A percentile compares a stretch with the other conserved stretches of the same genome.
phyloP scores from a whole-genome alignment of 2,329 filamentous ascomycete genomes.

The Cercospora sp. region DNA sequence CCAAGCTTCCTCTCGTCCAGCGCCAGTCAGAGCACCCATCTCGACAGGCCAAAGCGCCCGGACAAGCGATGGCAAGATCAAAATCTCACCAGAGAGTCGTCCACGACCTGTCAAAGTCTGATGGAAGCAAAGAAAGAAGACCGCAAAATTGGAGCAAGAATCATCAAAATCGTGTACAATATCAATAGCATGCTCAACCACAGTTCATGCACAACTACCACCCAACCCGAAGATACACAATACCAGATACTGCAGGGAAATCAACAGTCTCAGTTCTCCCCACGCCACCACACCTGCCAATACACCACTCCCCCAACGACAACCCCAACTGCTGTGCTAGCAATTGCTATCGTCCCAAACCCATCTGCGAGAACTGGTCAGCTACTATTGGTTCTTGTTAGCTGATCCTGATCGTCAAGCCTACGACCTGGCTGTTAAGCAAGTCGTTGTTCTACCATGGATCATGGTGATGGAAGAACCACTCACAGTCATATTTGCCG shows the following conservation, averaged over 20 bases:
- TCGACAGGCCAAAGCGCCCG: constrained; percentile 13
- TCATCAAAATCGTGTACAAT: not conserved
- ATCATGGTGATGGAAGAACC: not conserved
- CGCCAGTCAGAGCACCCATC: constrained; percentile 12
- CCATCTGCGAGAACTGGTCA: constrained; percentile 13
- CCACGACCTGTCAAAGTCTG: constrained; percentile 21
- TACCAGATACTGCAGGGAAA: too few species aligned
- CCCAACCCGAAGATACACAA: too few species aligned
- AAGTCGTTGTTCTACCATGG: not conserved
- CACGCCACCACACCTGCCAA: not conserved
- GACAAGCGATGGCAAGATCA: constrained; percentile 26
- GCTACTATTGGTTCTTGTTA: not conserved
- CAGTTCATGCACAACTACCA: too few species aligned
- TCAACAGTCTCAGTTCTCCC: too few species aligned
- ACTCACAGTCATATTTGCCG: constrained; percentile 5
- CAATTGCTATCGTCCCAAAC: not conserved
- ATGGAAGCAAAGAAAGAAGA: not conserved
- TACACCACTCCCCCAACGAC: not conserved
- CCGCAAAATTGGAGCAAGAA: not conserved
- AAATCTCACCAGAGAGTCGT: constrained; percentile 27
- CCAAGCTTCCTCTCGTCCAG: constrained; percentile 17
- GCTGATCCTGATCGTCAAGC: not conserved
- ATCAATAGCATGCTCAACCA: too few species aligned
- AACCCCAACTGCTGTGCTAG: not conserved
- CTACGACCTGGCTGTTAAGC: too few species aligned